Conservation (phyloP, 2,329 filamentous ascomycete species). For the Dryadomyces quercus-mongolicae region DNA sequence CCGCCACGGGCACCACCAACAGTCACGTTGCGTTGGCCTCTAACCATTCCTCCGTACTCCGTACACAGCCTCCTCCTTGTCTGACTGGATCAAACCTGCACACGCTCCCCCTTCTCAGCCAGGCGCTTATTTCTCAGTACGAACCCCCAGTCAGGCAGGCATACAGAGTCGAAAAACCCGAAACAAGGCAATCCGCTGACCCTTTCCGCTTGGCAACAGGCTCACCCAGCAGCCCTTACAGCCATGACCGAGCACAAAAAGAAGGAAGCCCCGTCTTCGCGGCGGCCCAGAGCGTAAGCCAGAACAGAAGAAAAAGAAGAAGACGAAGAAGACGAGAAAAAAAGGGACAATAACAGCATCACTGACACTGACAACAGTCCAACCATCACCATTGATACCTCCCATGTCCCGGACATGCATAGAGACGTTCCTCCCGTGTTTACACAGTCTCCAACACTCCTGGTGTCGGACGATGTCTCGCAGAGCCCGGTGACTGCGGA, state of each 20-base stretch:
- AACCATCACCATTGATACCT: constrained; percentile 43
- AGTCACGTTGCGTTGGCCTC: not conserved
- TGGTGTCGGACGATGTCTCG: constrained; percentile 22
- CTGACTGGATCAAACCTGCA: too few relatives aligned
- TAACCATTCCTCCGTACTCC: too few relatives aligned
- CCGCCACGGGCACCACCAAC: not conserved
- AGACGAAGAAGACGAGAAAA: not conserved
- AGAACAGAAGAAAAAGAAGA: not conserved
- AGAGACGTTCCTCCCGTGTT: constrained; percentile 15
- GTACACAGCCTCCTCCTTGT: too few relatives aligned
- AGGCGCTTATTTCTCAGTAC: too few relatives aligned
- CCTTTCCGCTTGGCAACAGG: too few relatives aligned
- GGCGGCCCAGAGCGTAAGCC: constrained; percentile 9
- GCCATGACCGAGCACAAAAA: constrained; percentile 3
- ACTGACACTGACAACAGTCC: too few relatives aligned
- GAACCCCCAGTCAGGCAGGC: too few relatives aligned
- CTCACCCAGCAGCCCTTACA: not conserved
- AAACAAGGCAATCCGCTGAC: not conserved
- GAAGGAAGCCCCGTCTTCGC: not conserved
- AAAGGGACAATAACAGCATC: too few relatives aligned
- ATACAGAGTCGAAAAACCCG: not conserved
- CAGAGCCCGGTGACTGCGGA: constrained; percentile 26
- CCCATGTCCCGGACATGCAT: constrained; percentile 18
- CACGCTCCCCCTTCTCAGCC: too few relatives aligned
- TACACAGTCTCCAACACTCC: constrained; percentile 22